A percentile compares a stretch with the other conserved stretches of the same genome.
phyloP scores from a whole-genome alignment of 1,284 basidiomycete species.

The Volvariella volvacea region DNA sequence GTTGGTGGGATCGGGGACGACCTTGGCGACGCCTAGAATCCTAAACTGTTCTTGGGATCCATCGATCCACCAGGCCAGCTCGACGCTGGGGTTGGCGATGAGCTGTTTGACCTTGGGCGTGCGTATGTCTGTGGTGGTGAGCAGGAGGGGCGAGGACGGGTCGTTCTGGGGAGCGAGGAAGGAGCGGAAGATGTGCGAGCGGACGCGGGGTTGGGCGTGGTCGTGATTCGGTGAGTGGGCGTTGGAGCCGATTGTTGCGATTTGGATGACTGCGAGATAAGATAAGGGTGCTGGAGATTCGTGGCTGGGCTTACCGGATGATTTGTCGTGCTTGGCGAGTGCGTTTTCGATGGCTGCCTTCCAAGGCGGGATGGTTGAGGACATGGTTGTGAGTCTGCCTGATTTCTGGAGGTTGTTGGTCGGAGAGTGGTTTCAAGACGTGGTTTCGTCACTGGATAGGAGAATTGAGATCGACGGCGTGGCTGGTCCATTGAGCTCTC shows the following conservation, averaged over 20 bases:
- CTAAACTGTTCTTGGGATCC: constrained; percentile 54
- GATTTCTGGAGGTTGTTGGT: too few species aligned
- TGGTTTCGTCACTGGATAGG: too few species aligned
- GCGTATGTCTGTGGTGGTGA: constrained; percentile 56
- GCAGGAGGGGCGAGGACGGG: constrained; percentile 42
- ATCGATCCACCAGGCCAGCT: constrained; percentile 56
- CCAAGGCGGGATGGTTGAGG: constrained; percentile 37
- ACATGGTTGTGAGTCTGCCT: neutral
- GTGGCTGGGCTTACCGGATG: constrained; percentile 31
- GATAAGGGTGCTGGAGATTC: neutral
- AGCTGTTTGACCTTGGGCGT: constrained; percentile 54
- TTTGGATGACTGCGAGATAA: constrained; percentile 50
- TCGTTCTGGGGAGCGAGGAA: constrained; percentile 37
- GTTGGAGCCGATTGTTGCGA: constrained; percentile 47
- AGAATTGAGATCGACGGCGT: too few species aligned
- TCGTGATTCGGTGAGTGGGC: constrained; percentile 2
- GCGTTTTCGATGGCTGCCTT: constrained; percentile 39
- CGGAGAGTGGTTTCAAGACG: too few species aligned
- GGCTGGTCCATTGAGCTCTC: too few species aligned
- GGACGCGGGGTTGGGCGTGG: constrained; percentile 41
- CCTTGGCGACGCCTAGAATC: constrained; percentile 38
- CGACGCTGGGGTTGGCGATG: constrained; percentile 33
- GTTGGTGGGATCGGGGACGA: constrained; percentile 37
- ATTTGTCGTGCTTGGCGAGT: constrained; percentile 35
- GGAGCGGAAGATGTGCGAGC: constrained; percentile 51